Percentiles rank a stretch among this genome's conserved stretches.
phyloP scores from a whole-genome alignment of 1,284 basidiomycete species.

The Puccinia novopanici region DNA sequence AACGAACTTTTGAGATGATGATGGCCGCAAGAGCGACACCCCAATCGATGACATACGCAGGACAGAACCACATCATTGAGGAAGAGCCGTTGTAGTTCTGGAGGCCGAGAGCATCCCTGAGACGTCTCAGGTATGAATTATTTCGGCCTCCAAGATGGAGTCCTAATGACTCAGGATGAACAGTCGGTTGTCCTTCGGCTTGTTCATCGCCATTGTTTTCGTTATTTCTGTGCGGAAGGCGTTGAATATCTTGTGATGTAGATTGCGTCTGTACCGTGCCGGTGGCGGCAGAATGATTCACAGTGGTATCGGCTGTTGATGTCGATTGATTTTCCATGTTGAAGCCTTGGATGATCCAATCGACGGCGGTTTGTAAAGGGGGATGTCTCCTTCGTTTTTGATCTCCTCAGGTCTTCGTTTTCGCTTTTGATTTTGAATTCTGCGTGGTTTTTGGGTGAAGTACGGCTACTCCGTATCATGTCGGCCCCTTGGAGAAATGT shows the following conservation, averaged over 20 bases:
- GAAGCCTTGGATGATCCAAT: not conserved
- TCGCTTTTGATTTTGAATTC: no score
- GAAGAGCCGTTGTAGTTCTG: slow-evolving; percentile 29
- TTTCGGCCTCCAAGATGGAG: slow-evolving; percentile 28
- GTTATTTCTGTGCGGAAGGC: not conserved
- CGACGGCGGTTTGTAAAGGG: not conserved
- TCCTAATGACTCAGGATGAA: slow-evolving; percentile 32
- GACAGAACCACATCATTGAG: slow-evolving; percentile 49
- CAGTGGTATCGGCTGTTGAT: not conserved
- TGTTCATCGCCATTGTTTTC: not conserved
- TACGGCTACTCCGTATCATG: no score
- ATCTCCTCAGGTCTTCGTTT: no score
- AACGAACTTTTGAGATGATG: slow-evolving; percentile 34
- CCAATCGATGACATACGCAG: slow-evolving; percentile 51
- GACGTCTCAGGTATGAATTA: not conserved
- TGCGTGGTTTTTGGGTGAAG: not conserved
- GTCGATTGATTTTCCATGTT: not conserved
- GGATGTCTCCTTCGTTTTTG: not conserved
- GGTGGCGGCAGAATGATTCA: not conserved
- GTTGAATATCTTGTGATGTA: not conserved
- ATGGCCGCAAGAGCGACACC: slow-evolving; percentile 39
- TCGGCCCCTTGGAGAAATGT: no score
- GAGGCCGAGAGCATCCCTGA: slow-evolving; percentile 22
- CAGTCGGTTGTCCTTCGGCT: not conserved
- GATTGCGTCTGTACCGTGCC: slow-evolving; percentile 2